Conservation (phyloP, 495 filamentous ascomycete species). For the Penicillium steckii region DNA sequence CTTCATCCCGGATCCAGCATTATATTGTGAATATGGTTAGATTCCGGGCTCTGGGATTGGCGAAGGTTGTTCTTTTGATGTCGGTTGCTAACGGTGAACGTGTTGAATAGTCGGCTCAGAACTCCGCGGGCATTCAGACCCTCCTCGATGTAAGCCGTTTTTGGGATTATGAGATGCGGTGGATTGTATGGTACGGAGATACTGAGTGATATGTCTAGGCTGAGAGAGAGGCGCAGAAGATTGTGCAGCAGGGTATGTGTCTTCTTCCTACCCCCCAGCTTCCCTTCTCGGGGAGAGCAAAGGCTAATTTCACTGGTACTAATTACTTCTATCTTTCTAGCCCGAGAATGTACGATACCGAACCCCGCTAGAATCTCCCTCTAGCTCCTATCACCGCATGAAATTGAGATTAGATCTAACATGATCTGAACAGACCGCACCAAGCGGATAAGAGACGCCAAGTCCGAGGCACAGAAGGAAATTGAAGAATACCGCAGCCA, state of each 20-base stretch:
- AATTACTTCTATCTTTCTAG: conserved; percentile 31
- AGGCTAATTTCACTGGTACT: not conserved
- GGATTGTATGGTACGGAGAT: not conserved
- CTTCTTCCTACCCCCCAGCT: not conserved
- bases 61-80: not conserved
- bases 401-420: conserved; percentile 9
- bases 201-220: conserved; percentile 59
- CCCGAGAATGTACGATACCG: conserved; percentile 66
- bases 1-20: not conserved
- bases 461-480: conserved; percentile 93
- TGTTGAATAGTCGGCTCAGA: conserved; percentile 81
- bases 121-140: conserved; percentile 96
- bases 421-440: conserved; percentile 75
- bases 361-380: not conserved
- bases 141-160: conserved; percentile 84
- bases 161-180: not conserved
- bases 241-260: conserved; percentile 82
- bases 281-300: not conserved
- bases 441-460: conserved; percentile 93
- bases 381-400: not conserved
- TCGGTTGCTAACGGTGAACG: conserved; percentile 27
- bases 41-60: not conserved
- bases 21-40: conserved; percentile 41
- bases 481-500: conserved; percentile 89
- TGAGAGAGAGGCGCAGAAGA: conserved; percentile 98